These are phyloP conservation scores for Paragyromitra xinjiangensis DNA, from an alignment of 495 filamentous ascomycete species.

Conservation along the genomic window DNA sequence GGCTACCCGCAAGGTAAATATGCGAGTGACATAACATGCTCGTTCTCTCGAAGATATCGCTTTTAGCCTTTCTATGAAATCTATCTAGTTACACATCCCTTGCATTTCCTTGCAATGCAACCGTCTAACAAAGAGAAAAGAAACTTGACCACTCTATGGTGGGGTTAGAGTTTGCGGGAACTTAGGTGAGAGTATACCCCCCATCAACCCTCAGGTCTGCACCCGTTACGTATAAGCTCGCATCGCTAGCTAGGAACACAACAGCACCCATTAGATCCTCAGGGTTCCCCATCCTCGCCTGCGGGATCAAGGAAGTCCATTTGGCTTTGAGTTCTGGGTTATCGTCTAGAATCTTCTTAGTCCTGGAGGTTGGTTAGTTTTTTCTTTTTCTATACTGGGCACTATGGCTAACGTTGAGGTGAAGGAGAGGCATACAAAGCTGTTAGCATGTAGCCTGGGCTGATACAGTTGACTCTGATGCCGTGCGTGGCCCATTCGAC, in stretches of 20 bases:
- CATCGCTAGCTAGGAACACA: constrained; percentile 87
- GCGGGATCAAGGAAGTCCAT: constrained; percentile 90
- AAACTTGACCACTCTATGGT: neutral
- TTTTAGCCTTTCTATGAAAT: neutral
- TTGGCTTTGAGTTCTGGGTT: constrained; percentile 85
- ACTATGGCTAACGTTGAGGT: constrained; percentile 1
- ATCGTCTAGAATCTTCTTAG: constrained; percentile 91
- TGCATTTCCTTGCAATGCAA: neutral
- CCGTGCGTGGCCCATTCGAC: constrained; percentile 88
- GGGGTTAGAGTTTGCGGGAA: neutral
- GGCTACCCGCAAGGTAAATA: neutral
- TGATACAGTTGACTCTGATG: constrained; percentile 91
- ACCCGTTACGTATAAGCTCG: constrained; percentile 84
- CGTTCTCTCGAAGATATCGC: neutral
- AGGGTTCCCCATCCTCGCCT: constrained; percentile 90
- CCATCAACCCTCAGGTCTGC: constrained; percentile 91
- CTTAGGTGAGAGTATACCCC: constrained; percentile 85
- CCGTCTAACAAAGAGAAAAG: neutral
- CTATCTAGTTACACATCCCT: neutral
- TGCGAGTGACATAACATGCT: neutral
- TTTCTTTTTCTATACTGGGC: constrained; percentile 4
- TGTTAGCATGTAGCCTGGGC: constrained; percentile 93
- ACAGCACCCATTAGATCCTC: constrained; percentile 94
- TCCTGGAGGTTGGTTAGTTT: constrained; percentile 64
- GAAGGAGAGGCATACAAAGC: constrained; percentile 70